A percentile compares a stretch with the other conserved stretches of the same genome.
These are phyloP conservation scores for Alliaria petiolata DNA, from an alignment of 345 rosid species.

Conservation along the genomic window DNA sequence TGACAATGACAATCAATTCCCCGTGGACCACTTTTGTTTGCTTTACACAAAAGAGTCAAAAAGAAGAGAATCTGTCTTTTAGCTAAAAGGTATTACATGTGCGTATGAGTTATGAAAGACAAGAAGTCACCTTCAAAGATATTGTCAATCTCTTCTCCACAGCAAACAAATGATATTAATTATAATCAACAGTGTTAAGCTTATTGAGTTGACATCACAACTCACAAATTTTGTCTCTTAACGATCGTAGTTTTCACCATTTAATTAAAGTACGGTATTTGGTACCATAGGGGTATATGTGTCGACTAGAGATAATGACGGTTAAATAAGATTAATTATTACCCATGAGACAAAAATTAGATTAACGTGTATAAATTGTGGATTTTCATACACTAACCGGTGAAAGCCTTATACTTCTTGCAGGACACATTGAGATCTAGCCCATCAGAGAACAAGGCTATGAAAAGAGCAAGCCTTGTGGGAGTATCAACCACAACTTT, in stretches of 20 bases:
- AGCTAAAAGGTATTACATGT: conserved; percentile 28
- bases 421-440: conserved; percentile 71
- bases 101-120: conserved; percentile 22
- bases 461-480: conserved; percentile 58
- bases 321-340: not conserved
- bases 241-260: not conserved
- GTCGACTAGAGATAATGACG: not conserved
- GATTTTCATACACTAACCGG: not conserved
- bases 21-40: conserved; percentile 22
- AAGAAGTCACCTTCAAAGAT: conserved; percentile 27
- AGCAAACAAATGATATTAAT: conserved; percentile 11
- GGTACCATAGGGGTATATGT: not conserved
- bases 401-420: not conserved
- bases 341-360: not conserved
- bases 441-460: conserved; percentile 65
- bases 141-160: conserved; percentile 26
- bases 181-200: not conserved
- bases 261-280: not conserved
- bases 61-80: conserved; percentile 33
- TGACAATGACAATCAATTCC: conserved; percentile 25
- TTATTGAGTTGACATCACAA: conserved; percentile 16
- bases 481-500: conserved; percentile 69
- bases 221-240: not conserved
- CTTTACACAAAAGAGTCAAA: conserved; percentile 30
- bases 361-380: not conserved